phyloP scores from a whole-genome alignment of 305 asterid genomes.

The Andrographis paniculata region DNA sequence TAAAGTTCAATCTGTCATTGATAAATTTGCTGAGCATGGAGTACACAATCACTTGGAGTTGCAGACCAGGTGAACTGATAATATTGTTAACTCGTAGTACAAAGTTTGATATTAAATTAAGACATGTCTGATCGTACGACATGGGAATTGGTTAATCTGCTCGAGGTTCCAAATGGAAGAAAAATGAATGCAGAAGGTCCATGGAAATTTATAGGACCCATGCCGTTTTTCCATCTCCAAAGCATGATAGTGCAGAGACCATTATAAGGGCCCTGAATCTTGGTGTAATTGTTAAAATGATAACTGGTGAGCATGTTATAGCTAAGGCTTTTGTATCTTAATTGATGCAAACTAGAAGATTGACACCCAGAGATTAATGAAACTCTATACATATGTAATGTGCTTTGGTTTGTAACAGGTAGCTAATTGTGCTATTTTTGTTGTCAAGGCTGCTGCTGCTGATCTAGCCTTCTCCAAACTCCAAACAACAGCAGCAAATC shows the following conservation, averaged over 20 bases:
- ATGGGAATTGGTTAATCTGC: slow-evolving; percentile 13
- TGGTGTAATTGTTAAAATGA: slow-evolving; percentile 83
- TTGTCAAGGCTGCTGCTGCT: too few relatives aligned
- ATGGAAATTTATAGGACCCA: slow-evolving; percentile 68
- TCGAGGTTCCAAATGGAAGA: slow-evolving; percentile 73
- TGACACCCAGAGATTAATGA: too few relatives aligned
- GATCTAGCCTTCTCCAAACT: too few relatives aligned
- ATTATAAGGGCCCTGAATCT: slow-evolving; percentile 68
- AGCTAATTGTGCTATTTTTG: too few relatives aligned
- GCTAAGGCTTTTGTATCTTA: background rate
- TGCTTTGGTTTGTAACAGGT: too few relatives aligned
- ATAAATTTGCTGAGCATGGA: slow-evolving; percentile 64
- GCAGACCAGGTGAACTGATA: slow-evolving; percentile 53
- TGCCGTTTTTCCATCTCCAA: slow-evolving; percentile 79
- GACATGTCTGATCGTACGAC: slow-evolving; percentile 7
- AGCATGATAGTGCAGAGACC: slow-evolving; percentile 78
- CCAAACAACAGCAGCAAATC: too few relatives aligned
- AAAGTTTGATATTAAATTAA: slow-evolving; percentile 1
- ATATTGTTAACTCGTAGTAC: slow-evolving; percentile 3
- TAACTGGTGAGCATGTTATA: slow-evolving; percentile 48
- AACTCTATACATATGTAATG: too few relatives aligned
- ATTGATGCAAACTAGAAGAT: slow-evolving; percentile 5
- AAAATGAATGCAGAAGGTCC: slow-evolving; percentile 78
- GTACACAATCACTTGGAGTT: slow-evolving; percentile 61
- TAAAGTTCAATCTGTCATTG: slow-evolving; percentile 52